phyloP scores from a whole-genome alignment of 2,329 filamentous ascomycete genomes.

The Neofusicoccum kwambonambiense region DNA sequence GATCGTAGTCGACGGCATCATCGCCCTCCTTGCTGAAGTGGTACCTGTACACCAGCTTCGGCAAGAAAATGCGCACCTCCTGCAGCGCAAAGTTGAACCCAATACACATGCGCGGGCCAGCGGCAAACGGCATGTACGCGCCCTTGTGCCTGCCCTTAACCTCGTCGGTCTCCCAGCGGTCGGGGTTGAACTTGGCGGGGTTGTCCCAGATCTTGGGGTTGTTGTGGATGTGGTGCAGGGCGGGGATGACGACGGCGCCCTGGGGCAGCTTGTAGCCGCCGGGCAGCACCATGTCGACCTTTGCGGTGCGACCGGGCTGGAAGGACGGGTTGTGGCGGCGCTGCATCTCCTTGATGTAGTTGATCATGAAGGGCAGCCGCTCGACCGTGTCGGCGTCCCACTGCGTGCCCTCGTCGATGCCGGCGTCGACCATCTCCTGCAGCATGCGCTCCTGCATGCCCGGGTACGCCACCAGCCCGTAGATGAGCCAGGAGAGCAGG shows the following conservation, averaged over 20 bases:
- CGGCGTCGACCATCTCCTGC: conserved; percentile 53
- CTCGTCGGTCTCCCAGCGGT: conserved; percentile 57
- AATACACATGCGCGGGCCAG: conserved; percentile 59
- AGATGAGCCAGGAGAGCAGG: conserved; percentile 59
- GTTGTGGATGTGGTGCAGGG: conserved; percentile 47
- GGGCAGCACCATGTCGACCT: conserved; percentile 56
- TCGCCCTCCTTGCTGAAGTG: conserved; percentile 54
- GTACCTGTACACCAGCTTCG: conserved; percentile 60
- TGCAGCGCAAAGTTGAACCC: conserved; percentile 65
- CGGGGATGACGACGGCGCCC: conserved; percentile 54
- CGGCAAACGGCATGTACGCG: conserved; percentile 59
- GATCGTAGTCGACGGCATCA: conserved; percentile 57
- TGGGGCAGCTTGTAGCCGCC: conserved; percentile 58
- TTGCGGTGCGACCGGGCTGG: conserved; percentile 59
- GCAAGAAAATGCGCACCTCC: conserved; percentile 60
- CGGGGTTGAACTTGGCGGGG: conserved; percentile 57
- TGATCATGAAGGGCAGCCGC: conserved; percentile 53
- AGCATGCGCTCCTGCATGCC: conserved; percentile 58
- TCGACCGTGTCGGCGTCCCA: conserved; percentile 38
- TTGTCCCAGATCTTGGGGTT: conserved; percentile 59
- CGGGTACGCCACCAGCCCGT: conserved; percentile 53
- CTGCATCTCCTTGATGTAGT: conserved; percentile 62
- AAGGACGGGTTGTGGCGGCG: conserved; percentile 61
- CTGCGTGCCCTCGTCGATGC: conserved; percentile 34
- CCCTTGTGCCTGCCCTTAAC: conserved; percentile 51